phyloP scores from a whole-genome alignment of 495 filamentous ascomycete species.

The Aspergillus mulundensis region DNA sequence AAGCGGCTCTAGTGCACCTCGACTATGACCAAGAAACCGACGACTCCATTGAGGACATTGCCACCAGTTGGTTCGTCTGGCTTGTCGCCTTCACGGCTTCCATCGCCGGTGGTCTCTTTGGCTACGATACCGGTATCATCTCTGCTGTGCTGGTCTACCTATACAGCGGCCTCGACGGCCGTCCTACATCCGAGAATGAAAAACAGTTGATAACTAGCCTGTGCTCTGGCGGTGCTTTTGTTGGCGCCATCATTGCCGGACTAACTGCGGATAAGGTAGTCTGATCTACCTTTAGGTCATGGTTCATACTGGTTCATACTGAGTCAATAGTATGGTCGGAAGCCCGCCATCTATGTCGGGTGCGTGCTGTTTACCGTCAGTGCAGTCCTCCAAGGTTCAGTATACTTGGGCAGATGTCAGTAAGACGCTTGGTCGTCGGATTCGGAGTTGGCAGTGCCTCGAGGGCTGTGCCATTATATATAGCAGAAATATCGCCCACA shows the following conservation, averaged over 20 bases:
- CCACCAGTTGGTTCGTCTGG: conserved; percentile 28
- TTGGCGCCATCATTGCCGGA: conserved; percentile 49
- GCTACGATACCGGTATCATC: conserved; percentile 49
- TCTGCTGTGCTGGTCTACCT: conserved; percentile 42
- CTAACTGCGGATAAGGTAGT: conserved; percentile 38
- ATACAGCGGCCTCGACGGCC: conserved; percentile 21
- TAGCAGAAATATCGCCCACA: conserved; percentile 47
- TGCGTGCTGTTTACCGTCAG: conserved; percentile 47
- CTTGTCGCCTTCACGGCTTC: conserved; percentile 33
- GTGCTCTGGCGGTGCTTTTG: conserved; percentile 44
- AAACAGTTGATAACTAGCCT: conserved; percentile 46
- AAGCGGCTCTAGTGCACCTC: neutral
- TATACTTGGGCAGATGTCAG: conserved; percentile 49
- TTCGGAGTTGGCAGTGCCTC: conserved; percentile 52
- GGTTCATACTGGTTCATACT: neutral
- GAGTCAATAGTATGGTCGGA: conserved; percentile 36
- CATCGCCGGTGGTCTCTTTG: conserved; percentile 36
- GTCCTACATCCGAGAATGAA: conserved; percentile 25
- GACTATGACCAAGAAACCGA: neutral
- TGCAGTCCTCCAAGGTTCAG: conserved; percentile 38
- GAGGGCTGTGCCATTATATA: conserved; percentile 42
- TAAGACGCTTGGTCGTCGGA: conserved; percentile 49
- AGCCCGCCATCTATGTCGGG: conserved; percentile 45
- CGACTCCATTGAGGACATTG: neutral
- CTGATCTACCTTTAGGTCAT: neutral